Evolutionary conservation across 169 alveolate species (phyloP).

Genomic region (Neospora caninum): DNA sequence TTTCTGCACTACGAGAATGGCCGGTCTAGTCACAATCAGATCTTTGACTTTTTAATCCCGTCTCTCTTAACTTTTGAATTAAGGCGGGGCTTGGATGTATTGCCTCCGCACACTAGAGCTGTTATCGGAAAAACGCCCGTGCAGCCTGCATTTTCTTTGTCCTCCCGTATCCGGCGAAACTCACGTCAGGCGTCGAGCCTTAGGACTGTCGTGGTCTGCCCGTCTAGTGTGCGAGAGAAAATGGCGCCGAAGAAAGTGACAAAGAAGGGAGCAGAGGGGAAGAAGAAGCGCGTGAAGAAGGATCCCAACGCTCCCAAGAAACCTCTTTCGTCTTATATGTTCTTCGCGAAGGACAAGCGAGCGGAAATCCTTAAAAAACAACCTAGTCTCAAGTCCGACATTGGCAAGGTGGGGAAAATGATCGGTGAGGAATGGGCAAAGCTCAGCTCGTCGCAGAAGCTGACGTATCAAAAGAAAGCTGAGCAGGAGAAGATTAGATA

Average conservation of each 20-base stretch:
- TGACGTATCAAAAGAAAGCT: constrained; percentile 88
- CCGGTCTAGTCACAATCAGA: constrained; percentile 9
- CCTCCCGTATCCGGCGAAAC: too few relatives aligned
- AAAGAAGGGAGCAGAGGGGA: constrained; percentile 46
- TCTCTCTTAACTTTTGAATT: not conserved
- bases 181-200: too few relatives aligned
- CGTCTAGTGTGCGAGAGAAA: not conserved
- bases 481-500: constrained; percentile 87
- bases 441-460: constrained; percentile 82
- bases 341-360: constrained; percentile 88
- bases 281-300: constrained; percentile 81
- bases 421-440: constrained; percentile 92
- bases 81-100: not conserved
- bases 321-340: constrained; percentile 89
- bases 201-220: not conserved
- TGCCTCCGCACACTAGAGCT: not conserved
- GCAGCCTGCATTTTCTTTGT: not conserved
- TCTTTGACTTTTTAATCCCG: not conserved
- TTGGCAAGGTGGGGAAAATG: constrained; percentile 90
- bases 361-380: constrained; percentile 81
- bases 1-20: not conserved
- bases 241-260: constrained; percentile 62
- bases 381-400: constrained; percentile 87
- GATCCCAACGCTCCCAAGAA: constrained; percentile 91
- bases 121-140: not conserved